phyloP scores from a whole-genome alignment of 176 grass and related monocot genomes.

The Ensete glaucum region DNA sequence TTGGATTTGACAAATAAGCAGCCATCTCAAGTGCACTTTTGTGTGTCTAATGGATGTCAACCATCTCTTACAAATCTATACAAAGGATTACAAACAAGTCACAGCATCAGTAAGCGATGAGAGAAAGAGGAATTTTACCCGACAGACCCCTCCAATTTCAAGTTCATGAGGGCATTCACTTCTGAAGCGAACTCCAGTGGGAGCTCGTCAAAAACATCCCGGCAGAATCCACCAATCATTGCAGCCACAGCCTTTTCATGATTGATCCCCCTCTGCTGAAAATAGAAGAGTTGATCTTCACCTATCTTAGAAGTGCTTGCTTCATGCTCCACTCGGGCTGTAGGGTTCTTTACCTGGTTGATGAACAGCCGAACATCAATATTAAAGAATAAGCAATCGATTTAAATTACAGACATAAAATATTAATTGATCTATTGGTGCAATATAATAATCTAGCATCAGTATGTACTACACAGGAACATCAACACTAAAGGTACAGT shows the following conservation, averaged over 20 bases:
- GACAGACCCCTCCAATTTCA: constrained; percentile 92
- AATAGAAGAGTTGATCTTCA: constrained; percentile 96
- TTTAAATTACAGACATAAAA: neutral
- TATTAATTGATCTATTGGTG: neutral
- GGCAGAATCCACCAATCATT: constrained; percentile 96
- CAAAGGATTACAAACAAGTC: neutral
- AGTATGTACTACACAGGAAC: neutral
- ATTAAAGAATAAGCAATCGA: too few relatives aligned
- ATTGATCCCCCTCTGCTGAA: constrained; percentile 92
- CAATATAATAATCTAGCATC: neutral
- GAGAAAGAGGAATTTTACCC: constrained; percentile 38
- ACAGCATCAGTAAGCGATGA: neutral
- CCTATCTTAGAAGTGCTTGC: constrained; percentile 98
- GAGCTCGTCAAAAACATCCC: constrained; percentile 74
- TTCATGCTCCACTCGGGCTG: constrained; percentile 75
- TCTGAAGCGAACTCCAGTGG: constrained; percentile 85
- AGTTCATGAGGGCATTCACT: constrained; percentile 87
- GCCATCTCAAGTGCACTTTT: too few relatives aligned
- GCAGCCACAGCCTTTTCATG: constrained; percentile 90
- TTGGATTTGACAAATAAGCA: too few relatives aligned
- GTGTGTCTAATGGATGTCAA: too few relatives aligned
- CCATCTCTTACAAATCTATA: neutral
- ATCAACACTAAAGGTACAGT: neutral
- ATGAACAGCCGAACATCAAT: neutral
- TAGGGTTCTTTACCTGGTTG: constrained; percentile 67